Percentiles rank a stretch among this genome's conserved stretches.
Conservation (phyloP, 371 early-diverging fungal species). For the Apophysomyces elegans region DNA sequence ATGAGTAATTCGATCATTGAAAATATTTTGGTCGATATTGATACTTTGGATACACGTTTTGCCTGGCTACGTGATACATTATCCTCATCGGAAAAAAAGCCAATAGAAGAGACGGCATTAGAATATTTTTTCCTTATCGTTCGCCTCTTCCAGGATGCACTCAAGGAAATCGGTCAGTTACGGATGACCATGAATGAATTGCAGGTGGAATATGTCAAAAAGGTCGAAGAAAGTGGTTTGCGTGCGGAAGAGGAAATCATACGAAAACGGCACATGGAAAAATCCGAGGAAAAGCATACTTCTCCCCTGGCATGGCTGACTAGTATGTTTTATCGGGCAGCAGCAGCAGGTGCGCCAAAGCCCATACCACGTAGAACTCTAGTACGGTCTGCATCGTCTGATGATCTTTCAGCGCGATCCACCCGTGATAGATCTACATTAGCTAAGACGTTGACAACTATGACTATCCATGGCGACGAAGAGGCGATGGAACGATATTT, state of each 20-base stretch:
- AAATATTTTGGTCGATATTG: slow-evolving; percentile 66
- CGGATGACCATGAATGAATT: slow-evolving; percentile 73
- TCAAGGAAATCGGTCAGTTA: slow-evolving; percentile 66
- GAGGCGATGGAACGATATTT: background rate
- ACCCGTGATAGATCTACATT: background rate
- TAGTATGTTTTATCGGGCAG: slow-evolving; percentile 27
- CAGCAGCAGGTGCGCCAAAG: slow-evolving; percentile 1
- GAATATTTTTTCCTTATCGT: slow-evolving; percentile 63
- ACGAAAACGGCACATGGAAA: slow-evolving; percentile 25
- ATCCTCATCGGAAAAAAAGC: slow-evolving; percentile 16
- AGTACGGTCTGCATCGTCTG: background rate
- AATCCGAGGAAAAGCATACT: slow-evolving; percentile 18
- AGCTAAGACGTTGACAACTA: background rate
- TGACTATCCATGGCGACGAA: background rate
- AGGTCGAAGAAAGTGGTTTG: slow-evolving; percentile 59
- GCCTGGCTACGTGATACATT: slow-evolving; percentile 50
- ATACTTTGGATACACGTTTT: slow-evolving; percentile 54
- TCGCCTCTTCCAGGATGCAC: slow-evolving; percentile 60
- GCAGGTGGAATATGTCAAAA: slow-evolving; percentile 70
- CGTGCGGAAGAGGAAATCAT: slow-evolving; percentile 57
- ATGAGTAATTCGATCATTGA: slow-evolving; percentile 79
- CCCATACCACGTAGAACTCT: background rate
- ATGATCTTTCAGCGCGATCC: slow-evolving; percentile 6
- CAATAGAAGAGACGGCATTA: slow-evolving; percentile 32
- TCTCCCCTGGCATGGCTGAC: slow-evolving; percentile 36